Conservation (phyloP, 73 alveolate genomes). For the Urostyla sp. region DNA sequence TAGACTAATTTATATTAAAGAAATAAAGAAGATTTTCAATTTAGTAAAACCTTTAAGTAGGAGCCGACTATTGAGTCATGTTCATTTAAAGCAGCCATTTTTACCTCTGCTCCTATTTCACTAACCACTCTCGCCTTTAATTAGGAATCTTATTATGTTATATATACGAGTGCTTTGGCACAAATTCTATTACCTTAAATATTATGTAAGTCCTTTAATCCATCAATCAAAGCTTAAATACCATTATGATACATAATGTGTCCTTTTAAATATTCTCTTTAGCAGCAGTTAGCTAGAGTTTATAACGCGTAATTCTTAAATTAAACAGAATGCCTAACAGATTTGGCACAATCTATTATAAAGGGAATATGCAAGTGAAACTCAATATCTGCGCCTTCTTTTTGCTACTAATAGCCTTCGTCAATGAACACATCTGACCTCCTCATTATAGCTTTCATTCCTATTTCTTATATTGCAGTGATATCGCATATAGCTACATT, state of each 20-base stretch:
- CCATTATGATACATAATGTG: constrained; percentile 60
- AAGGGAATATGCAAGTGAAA: constrained; percentile 67
- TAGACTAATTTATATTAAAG: no score
- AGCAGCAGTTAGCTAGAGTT: constrained; percentile 56
- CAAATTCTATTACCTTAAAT: constrained; percentile 58
- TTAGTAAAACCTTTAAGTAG: constrained; percentile 10
- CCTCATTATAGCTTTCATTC: constrained; percentile 63
- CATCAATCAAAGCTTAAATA: constrained; percentile 57
- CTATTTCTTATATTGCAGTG: constrained; percentile 58
- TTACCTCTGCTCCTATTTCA: constrained; percentile 51
- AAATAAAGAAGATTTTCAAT: not conserved
- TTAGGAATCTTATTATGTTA: constrained; percentile 52
- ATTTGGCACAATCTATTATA: constrained; percentile 60
- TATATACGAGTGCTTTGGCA: constrained; percentile 54
- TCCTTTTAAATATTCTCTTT: constrained; percentile 51
- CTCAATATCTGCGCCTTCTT: constrained; percentile 62
- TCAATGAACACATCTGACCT: constrained; percentile 33
- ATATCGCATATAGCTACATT: constrained; percentile 50
- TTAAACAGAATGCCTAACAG: constrained; percentile 42
- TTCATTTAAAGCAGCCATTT: constrained; percentile 43
- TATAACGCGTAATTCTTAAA: constrained; percentile 63
- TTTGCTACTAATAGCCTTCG: constrained; percentile 17
- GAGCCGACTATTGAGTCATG: constrained; percentile 30
- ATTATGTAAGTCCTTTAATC: constrained; percentile 57
- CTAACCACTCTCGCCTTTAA: constrained; percentile 56